Conservation (phyloP, 1,139 yeast genomes). For the Eremothecium cymbalariae region DNA sequence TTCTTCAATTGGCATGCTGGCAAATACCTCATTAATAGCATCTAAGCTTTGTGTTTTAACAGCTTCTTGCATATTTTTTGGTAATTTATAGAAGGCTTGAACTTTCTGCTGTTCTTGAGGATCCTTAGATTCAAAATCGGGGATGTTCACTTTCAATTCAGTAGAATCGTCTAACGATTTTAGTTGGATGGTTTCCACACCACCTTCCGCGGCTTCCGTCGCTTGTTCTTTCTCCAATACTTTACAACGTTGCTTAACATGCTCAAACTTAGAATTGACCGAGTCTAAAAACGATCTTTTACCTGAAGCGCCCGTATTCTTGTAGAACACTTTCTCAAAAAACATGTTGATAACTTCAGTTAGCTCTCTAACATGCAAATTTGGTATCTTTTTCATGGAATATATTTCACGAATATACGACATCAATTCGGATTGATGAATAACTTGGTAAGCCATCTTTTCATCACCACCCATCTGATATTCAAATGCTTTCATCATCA, state of each 20-base stretch:
- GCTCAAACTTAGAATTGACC: conserved; percentile 69
- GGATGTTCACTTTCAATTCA: conserved; percentile 65
- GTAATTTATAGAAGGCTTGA: conserved; percentile 48
- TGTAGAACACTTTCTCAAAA: conserved; percentile 52
- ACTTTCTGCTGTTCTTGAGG: conserved; percentile 45
- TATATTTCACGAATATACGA: conserved; percentile 69
- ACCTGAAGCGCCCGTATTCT: conserved; percentile 47
- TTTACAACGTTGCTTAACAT: conserved; percentile 68
- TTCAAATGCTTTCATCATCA: conserved; percentile 90
- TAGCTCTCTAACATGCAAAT: conserved; percentile 33
- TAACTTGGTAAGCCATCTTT: conserved; percentile 47
- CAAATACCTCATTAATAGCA: conserved; percentile 76
- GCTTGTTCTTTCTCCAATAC: conserved; percentile 43
- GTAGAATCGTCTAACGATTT: conserved; percentile 82
- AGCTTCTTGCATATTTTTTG: conserved; percentile 64
- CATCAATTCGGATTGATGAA: conserved; percentile 71
- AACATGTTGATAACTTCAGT: conserved; percentile 59
- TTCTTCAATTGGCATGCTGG: conserved; percentile 61
- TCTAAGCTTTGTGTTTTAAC: conserved; percentile 65
- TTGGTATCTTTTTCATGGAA: conserved; percentile 34
- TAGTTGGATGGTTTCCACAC: conserved; percentile 76
- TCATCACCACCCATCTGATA: conserved; percentile 58
- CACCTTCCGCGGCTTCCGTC: conserved; percentile 32
- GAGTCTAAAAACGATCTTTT: conserved; percentile 40
- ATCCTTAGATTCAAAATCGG: conserved; percentile 42